A percentile compares a stretch with the other conserved stretches of the same genome.
Conservation (phyloP, 2,329 filamentous ascomycete genomes). For the Sarocladiaceae sp. region DNA sequence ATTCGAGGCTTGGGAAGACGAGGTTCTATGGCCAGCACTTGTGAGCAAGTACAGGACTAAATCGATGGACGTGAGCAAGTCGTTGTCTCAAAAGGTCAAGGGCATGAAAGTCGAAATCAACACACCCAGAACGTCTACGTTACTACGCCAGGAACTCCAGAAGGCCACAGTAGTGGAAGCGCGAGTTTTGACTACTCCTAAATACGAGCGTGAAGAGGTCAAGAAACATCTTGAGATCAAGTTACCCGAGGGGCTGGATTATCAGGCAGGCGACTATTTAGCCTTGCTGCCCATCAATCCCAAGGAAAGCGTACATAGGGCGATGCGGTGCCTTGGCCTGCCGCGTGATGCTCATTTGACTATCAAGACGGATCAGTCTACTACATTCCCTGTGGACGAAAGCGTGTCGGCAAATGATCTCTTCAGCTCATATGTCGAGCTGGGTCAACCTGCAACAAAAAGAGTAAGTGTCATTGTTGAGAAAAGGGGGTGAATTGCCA, state of each 20-base stretch:
- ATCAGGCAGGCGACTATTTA: conserved; percentile 72
- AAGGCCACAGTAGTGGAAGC: not conserved
- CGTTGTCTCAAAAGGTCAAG: conserved; percentile 17
- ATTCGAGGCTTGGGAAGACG: conserved; percentile 63
- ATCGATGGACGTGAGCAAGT: conserved; percentile 11
- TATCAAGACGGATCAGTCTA: conserved; percentile 40
- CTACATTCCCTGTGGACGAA: conserved; percentile 46
- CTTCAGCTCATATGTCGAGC: conserved; percentile 35
- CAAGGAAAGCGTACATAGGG: conserved; percentile 54
- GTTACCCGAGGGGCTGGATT: conserved; percentile 61
- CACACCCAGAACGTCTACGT: not conserved
- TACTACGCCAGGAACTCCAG: not conserved
- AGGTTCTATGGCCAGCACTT: conserved; percentile 40
- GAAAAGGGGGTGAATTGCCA: too few relatives aligned
- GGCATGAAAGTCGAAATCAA: not conserved
- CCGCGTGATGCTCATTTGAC: conserved; percentile 65
- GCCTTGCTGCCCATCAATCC: conserved; percentile 70
- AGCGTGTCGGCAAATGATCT: conserved; percentile 60
- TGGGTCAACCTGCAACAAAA: not conserved
- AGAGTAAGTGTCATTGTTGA: too few relatives aligned
- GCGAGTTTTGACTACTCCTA: not conserved
- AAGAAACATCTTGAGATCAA: conserved; percentile 67
- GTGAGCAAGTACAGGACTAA: not conserved
- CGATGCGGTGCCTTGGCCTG: conserved; percentile 62
- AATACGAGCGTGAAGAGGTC: conserved; percentile 37